These are phyloP conservation scores for Saccharomyces hybrid DNA, from an alignment of 1,139 yeast species.

Conservation along the genomic window DNA sequence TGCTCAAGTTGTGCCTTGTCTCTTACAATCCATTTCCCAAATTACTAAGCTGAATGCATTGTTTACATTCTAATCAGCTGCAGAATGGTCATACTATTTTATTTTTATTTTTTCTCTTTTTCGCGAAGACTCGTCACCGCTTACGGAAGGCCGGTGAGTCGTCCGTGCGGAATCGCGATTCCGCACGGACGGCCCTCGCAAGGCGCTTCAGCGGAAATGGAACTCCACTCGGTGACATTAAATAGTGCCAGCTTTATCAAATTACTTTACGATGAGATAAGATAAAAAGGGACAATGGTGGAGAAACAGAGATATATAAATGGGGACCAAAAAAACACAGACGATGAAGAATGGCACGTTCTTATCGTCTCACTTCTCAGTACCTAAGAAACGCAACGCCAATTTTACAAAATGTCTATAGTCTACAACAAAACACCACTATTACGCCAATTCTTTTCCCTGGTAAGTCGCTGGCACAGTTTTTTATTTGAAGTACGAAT, in stretches of 20 bases:
- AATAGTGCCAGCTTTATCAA: neutral
- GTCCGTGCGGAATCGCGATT: neutral
- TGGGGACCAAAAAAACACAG: neutral
- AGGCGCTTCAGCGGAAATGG: conserved; percentile 2
- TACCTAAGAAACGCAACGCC: neutral
- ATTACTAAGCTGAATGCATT: neutral
- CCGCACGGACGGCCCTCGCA: neutral
- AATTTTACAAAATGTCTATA: conserved; percentile 9
- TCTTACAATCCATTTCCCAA: neutral
- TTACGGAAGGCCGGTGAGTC: neutral
- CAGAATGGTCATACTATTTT: neutral
- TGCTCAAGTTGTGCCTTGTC: neutral
- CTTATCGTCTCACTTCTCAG: neutral
- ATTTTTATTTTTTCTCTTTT: neutral
- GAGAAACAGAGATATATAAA: neutral
- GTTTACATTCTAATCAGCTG: neutral
- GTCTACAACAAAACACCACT: conserved; percentile 39
- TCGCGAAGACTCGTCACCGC: neutral
- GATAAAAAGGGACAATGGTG: neutral
- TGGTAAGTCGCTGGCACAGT: conserved; percentile 34
- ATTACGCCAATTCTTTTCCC: conserved; percentile 35
- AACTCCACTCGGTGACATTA: neutral
- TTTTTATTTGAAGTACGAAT: conserved; percentile 56
- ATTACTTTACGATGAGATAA: neutral
- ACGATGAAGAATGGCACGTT: neutral